Percentiles rank a stretch among this genome's conserved stretches.
Evolutionary conservation across 116 monocot species (phyloP).

Genomic region (Dioscorea cayenensis): DNA sequence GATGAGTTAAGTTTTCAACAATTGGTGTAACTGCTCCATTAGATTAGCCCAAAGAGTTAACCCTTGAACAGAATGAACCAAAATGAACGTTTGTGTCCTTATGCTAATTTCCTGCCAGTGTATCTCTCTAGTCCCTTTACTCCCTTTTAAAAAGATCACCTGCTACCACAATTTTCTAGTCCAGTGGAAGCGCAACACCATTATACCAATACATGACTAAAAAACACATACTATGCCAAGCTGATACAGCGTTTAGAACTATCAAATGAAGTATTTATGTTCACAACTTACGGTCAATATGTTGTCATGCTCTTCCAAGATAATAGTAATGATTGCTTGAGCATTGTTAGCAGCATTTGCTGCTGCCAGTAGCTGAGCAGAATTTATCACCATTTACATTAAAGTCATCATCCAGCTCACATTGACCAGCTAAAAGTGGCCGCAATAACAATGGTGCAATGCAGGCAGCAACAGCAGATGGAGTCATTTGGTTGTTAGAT

Average conservation of each 20-base stretch:
- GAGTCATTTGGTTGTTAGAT: conserved; percentile 86
- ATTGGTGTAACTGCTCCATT: too few species aligned
- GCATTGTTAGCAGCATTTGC: conserved; percentile 99
- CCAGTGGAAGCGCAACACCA: neutral
- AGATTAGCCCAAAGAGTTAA: too few species aligned
- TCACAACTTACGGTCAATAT: conserved; percentile 74
- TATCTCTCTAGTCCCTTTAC: too few species aligned
- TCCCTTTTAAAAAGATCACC: too few species aligned
- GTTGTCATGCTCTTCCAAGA: conserved; percentile 82
- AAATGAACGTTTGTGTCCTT: too few species aligned
- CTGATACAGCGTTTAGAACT: neutral
- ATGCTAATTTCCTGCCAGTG: too few species aligned
- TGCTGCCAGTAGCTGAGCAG: conserved; percentile 95
- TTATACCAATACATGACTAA: neutral
- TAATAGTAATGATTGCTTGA: conserved; percentile 75
- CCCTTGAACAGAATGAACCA: too few species aligned
- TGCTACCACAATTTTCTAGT: too few species aligned
- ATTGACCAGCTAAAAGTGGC: conserved; percentile 94
- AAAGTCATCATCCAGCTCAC: conserved; percentile 95
- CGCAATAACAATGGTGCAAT: conserved; percentile 96
- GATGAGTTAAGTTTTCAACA: too few species aligned
- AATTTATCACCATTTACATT: conserved; percentile 70
- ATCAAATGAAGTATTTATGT: neutral
- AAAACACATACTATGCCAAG: neutral
- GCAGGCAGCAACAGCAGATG: conserved; percentile 95